Conservation (phyloP, 495 filamentous ascomycete genomes). For the Rostrohypoxylon terebratum region DNA sequence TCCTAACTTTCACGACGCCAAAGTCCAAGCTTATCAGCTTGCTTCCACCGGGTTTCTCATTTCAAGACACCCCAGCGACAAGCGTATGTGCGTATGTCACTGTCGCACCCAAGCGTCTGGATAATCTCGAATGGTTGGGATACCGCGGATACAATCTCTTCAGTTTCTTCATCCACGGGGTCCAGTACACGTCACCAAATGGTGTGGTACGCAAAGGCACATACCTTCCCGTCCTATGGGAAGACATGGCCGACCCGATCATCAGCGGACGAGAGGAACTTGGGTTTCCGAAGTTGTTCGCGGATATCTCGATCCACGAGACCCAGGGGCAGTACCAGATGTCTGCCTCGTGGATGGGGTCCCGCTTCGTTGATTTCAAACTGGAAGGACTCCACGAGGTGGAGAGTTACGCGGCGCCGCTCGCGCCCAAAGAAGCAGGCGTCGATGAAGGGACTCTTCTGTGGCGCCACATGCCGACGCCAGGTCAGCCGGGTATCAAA, state of each 20-base stretch:
- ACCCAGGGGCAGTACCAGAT: conserved; percentile 13
- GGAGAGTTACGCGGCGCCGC: not conserved
- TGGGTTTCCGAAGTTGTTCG: conserved; percentile 22
- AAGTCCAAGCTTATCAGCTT: conserved; percentile 9
- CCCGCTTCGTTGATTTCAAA: conserved; percentile 10
- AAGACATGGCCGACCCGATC: conserved; percentile 25
- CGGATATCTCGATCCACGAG: conserved; percentile 15
- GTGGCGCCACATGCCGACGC: conserved; percentile 17
- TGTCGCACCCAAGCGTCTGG: conserved; percentile 13
- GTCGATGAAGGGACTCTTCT: conserved; percentile 18
- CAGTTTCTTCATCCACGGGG: conserved; percentile 22
- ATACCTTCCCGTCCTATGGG: conserved; percentile 26
- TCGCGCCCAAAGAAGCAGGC: conserved; percentile 20
- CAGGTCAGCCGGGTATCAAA: conserved; percentile 8
- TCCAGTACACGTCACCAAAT: conserved; percentile 5
- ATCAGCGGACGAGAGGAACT: conserved; percentile 27
- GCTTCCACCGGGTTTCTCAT: conserved; percentile 18
- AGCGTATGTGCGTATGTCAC: conserved; percentile 16
- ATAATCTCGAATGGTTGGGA: conserved; percentile 25
- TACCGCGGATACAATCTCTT: conserved; percentile 25
- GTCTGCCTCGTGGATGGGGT: conserved; percentile 13
- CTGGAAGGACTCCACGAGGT: conserved; percentile 6
- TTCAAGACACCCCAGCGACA: not conserved
- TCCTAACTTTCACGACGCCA: conserved; percentile 20
- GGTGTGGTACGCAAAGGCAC: conserved; percentile 7